Conservation (phyloP, 306 rosid species). For the Mimosa pudica region DNA sequence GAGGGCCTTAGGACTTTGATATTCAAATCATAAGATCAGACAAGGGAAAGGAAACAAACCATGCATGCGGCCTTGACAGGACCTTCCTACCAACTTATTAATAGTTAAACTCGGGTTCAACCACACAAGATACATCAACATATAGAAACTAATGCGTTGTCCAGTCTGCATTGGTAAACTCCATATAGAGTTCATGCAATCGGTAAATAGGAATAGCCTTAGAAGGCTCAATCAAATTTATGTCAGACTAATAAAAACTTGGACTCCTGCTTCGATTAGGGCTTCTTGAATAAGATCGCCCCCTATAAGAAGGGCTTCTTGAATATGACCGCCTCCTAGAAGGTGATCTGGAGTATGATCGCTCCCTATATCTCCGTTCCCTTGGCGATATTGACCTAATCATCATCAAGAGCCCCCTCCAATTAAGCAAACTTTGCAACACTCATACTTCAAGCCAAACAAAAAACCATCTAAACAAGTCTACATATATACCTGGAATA, state of each 20-base stretch:
- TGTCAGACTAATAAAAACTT: slow-evolving; percentile 53
- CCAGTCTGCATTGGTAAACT: background rate
- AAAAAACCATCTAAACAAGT: background rate
- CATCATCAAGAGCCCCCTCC: background rate
- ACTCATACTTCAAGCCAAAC: background rate
- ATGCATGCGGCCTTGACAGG: background rate
- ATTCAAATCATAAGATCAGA: background rate
- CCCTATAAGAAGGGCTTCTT: slow-evolving; percentile 44
- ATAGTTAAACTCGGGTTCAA: slow-evolving; percentile 6
- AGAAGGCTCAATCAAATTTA: background rate
- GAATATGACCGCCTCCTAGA: slow-evolving; percentile 35
- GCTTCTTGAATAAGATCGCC: slow-evolving; percentile 43
- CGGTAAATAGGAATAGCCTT: slow-evolving; percentile 29
- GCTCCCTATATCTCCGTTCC: slow-evolving; percentile 44
- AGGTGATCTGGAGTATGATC: slow-evolving; percentile 65
- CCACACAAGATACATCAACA: slow-evolving; percentile 1
- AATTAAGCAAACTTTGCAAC: background rate
- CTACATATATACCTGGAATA: slow-evolving; percentile 51
- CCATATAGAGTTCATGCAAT: slow-evolving; percentile 13
- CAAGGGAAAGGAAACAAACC: background rate
- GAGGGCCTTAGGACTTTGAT: background rate
- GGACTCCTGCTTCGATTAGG: slow-evolving; percentile 45
- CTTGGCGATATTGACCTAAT: slow-evolving; percentile 75
- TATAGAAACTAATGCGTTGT: slow-evolving; percentile 14
- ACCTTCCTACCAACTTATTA: slow-evolving; percentile 22